Conservation (phyloP, 2,329 filamentous ascomycete species). For the Ophiostoma fasciatum region DNA sequence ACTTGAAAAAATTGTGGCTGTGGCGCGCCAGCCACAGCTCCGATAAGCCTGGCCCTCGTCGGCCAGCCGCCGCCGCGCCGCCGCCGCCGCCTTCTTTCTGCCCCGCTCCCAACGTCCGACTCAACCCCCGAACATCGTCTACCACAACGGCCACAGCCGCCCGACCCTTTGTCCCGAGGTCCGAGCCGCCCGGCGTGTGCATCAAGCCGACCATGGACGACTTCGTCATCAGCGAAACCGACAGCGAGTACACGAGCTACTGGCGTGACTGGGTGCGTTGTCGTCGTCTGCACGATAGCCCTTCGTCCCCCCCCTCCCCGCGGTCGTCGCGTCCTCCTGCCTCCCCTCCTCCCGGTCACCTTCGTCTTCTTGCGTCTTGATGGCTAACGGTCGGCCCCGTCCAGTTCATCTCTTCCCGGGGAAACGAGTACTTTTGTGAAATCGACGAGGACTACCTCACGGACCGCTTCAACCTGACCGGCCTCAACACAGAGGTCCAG, state of each 20-base stretch:
- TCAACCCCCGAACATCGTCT: neutral
- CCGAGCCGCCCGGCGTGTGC: neutral
- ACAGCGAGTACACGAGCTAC: conserved; percentile 98
- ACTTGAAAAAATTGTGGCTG: neutral
- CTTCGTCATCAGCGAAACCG: conserved; percentile 92
- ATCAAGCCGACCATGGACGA: conserved; percentile 62
- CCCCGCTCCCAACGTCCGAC: neutral
- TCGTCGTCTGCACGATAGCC: neutral
- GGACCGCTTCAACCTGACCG: conserved; percentile 94
- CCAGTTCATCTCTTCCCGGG: conserved; percentile 92
- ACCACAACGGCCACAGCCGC: neutral
- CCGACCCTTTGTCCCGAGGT: neutral
- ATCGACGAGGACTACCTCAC: conserved; percentile 98
- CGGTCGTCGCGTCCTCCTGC: conserved; percentile 3
- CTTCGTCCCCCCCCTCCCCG: no score
- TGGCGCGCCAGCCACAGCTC: neutral
- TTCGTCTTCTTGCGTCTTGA: neutral
- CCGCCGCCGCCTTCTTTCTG: no score
- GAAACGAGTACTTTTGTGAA: conserved; percentile 99
- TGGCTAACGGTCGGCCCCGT: neutral
- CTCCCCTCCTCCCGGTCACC: neutral
- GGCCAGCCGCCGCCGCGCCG: no score
- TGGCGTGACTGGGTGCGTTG: conserved; percentile 94
- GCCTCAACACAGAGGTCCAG: conserved; percentile 90
- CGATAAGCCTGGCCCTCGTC: neutral